Base-by-base conservation (phyloP, 2,329 filamentous ascomycete genomes). In the Cordyceps tenuipes region DNA sequence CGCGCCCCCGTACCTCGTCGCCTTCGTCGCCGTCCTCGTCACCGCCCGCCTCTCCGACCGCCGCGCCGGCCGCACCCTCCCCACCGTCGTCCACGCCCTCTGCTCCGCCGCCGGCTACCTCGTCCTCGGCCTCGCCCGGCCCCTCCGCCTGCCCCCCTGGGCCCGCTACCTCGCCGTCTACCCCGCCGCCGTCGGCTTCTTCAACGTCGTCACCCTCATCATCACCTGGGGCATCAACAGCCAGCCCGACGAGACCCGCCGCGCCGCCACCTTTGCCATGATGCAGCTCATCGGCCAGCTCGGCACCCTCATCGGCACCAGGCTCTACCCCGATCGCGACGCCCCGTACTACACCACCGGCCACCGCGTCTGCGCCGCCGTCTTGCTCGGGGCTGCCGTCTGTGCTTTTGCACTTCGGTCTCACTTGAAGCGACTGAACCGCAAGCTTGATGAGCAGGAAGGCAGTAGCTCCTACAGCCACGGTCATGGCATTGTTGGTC, bases 201-300 rank as follows among this genome's bases (percentile, higher is more conserved):
- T 96, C 77, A 86, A 83, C 62, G 88, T 90, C 21, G 88, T 96
- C 61, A 91, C 90, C 0, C 80, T 96, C 36, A 87, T 92, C 65
- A 89, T 96, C 60, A 88, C 90, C 1, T 96, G 91, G 91, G 90
- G 83, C 41, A 83, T 96, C 68, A 95, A 96, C 69, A 96, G 96
- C 71, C 89, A 94, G 69, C 75, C 81, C 57, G 84, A 79, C 13
- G 83, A 86, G 63, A 83, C 82, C 56, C 82, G 84, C 7, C 88
- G 89, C 65, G 90, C 90, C 0, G 84, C 84, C 1, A 90, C 88
- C 1, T 89, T 96, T 67, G 90, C 88, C 1, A 78, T 96, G 36
- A 72, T 97, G 68, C 92, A 96, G 71, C 68, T 91, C 41, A 80
- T 96, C 15, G 92, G 90, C 1, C 90, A 95, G 73, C 87, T 86